Base-by-base conservation (phyloP, 2,329 filamentous ascomycete species). In the Fusarium sp. region DNA sequence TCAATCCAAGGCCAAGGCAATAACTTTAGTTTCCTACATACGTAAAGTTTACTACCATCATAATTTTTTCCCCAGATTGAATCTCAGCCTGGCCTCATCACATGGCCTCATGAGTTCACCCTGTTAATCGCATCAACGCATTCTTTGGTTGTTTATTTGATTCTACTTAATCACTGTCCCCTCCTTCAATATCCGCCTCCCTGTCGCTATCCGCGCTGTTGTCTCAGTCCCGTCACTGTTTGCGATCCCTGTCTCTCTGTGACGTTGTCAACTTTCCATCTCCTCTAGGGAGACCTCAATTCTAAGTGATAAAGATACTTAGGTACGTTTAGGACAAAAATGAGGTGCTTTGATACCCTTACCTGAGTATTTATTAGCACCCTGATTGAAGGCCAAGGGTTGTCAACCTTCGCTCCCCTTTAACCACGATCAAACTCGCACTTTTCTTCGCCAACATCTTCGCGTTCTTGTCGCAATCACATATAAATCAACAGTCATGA, bases 401-500 rank as follows among this genome's bases (percentile, higher is more conserved):
- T 50, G 18, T 18, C 63, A 56, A 38, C 67, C 62, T 59, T 59
- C 54, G 60, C 44, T 75, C 63, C 48, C 62, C 53, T 54, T 65
- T 33, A 33, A 45, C 58, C 40, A 60, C 59, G 40, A 9, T 50
- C 45, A 46, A 49, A 60, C 50, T 32, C 46, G 54, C 48, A 37
- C 40, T 57, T 50, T 67, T 55, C 58, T 57, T 69, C 66, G 60
- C 63, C 50, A 41, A 44, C 35, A 20, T 18, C 60, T 38, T 50
- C 44, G 54, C 49, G 20, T 48, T 61, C 44, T 33, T 53, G 32
- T 56, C 60, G 27, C 30, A 58, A 56, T 35, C 53, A 57, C 46
- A 46, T 37, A 64, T 42, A 60, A 50, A 48, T 33, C 44, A 48
- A 48, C 64, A 77, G 75, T 60, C 64, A 87, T 87, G 85, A 85